These are phyloP conservation scores for Boechera stricta DNA, from an alignment of 345 rosid species.

Conservation along the genomic window DNA sequence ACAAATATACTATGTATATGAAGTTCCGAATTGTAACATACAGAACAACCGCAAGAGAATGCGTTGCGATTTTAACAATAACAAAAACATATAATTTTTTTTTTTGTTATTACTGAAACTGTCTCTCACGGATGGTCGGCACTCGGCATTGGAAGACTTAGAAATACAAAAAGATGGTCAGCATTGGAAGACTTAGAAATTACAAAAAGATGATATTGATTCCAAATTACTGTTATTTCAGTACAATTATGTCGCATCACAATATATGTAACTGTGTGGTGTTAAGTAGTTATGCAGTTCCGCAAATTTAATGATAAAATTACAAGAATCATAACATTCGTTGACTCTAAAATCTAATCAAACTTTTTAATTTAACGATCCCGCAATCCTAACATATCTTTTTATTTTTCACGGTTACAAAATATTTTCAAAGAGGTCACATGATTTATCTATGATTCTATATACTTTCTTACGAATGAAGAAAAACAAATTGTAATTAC, in stretches of 20 bases:
- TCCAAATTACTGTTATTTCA: not conserved
- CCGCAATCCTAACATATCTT: not conserved
- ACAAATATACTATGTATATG: not conserved
- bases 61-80: too few relatives aligned
- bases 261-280: not conserved
- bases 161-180: not conserved
- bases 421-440: not conserved
- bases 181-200: too few relatives aligned
- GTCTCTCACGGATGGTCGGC: too few relatives aligned
- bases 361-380: not conserved
- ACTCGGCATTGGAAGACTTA: too few relatives aligned
- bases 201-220: not conserved
- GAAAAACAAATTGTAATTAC: not conserved
- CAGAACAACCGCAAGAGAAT: too few relatives aligned
- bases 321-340: not conserved
- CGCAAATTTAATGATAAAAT: not conserved
- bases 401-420: not conserved
- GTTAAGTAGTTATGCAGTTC: not conserved
- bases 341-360: not conserved
- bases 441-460: not conserved
- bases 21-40: not conserved
- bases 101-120: too few relatives aligned
- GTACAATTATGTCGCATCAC: too few relatives aligned
- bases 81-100: too few relatives aligned
- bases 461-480: not conserved